Evolutionary conservation across 441 rosid species (phyloP).

Genomic region (Rhodomyrtus psidioides): DNA sequence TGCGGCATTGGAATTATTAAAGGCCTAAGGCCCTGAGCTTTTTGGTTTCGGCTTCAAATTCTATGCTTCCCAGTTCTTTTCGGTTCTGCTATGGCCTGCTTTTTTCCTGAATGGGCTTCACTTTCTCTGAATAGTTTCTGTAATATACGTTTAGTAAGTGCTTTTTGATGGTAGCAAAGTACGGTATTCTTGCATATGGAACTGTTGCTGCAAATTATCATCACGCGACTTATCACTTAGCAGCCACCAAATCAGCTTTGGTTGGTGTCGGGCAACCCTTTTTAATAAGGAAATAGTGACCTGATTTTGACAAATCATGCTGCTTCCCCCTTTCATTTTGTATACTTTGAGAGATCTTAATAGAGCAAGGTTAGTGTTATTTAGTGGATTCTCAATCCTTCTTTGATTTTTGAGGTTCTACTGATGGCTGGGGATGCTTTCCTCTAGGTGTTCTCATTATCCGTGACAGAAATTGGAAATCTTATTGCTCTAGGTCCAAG

Average conservation of each 20-base stretch:
- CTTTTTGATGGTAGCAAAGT: background rate
- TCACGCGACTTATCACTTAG: background rate
- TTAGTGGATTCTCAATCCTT: background rate
- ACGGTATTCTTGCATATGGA: background rate
- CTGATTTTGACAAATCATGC: background rate
- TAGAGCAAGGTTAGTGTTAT: background rate
- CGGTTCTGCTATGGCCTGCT: background rate
- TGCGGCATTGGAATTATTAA: background rate
- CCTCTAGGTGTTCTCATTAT: slow-evolving; percentile 74
- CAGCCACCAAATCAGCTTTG: background rate
- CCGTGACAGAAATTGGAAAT: slow-evolving; percentile 75
- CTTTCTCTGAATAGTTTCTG: background rate
- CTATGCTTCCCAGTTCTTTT: background rate
- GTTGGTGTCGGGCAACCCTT: background rate
- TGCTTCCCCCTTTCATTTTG: background rate
- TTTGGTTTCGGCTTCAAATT: background rate
- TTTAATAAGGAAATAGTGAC: background rate
- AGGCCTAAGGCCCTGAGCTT: background rate
- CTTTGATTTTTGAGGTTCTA: background rate
- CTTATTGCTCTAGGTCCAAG: slow-evolving; percentile 60
- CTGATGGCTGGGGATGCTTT: slow-evolving; percentile 11
- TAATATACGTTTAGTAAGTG: background rate
- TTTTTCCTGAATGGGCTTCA: background rate
- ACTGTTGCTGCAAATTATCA: background rate
- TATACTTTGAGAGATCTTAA: background rate